These are phyloP conservation scores for Petunia hybrid DNA, from an alignment of 305 asterid genomes.

Conservation along the genomic window DNA sequence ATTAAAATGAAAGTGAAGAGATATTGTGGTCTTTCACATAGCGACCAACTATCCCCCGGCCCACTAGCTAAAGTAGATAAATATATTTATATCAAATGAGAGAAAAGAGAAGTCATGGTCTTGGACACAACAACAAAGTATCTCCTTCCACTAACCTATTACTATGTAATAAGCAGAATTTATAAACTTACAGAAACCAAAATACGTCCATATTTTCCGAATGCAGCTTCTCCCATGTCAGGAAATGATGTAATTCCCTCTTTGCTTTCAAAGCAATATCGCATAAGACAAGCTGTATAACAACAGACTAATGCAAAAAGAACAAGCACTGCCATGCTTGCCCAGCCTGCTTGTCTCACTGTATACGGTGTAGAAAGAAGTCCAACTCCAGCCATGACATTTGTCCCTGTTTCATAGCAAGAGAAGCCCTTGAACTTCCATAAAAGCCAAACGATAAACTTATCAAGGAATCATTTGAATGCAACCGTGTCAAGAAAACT, in stretches of 20 bases:
- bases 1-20: not conserved
- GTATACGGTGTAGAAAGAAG: slow-evolving; percentile 70
- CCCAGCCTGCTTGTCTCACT: slow-evolving; percentile 79
- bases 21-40: not conserved
- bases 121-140: not conserved
- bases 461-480: not conserved
- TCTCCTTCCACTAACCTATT: not conserved
- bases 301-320: slow-evolving; percentile 71
- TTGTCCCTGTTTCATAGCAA: slow-evolving; percentile 53
- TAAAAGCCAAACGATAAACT: not conserved
- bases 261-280: slow-evolving; percentile 69
- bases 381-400: slow-evolving; percentile 85
- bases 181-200: slow-evolving; percentile 61
- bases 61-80: not conserved
- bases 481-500: not conserved
- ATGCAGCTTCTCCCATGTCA: slow-evolving; percentile 87
- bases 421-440: not conserved
- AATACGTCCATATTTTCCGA: slow-evolving; percentile 70
- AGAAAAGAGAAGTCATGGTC: not conserved
- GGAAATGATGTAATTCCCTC: slow-evolving; percentile 68
- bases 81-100: not conserved
- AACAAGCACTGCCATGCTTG: slow-evolving; percentile 54
- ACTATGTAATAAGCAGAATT: not conserved
- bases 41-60: not conserved
- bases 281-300: slow-evolving; percentile 76